Base-by-base conservation (phyloP, 306 rosid genomes). In the Dicorynia guianensis region DNA sequence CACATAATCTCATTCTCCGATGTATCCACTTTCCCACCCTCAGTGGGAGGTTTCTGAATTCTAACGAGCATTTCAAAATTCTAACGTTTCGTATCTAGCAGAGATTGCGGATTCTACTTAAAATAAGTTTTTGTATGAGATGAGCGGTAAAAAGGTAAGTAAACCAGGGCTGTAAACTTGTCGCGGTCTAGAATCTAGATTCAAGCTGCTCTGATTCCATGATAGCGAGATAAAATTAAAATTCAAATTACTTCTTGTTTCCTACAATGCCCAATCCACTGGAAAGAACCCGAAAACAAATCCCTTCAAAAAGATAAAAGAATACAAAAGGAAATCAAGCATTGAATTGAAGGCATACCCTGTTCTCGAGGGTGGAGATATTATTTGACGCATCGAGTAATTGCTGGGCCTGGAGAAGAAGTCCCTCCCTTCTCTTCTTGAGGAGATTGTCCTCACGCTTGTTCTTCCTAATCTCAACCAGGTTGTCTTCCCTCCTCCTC, bases 381-480 rank as follows among this genome's bases (percentile, higher is more conserved):
- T 54, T 59, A 55, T 11, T 82, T 9, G 82, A 15, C 10, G 79
- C 82, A 80, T 87, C 89, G 35, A 78, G 80, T 54, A 72, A 61
- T 58, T 80, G 91, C 75, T 76, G 84, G 40, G 89, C 25, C 38
- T 49, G 85, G 52, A 72, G 68, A 69, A 76, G 60, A 67, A 85
- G 75, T 3, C 89, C 91, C 0, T 87, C 91, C 36, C 89, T 80
- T 52, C 91, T 71, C 85, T 87, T 87, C 86, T 87, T 87, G 19
- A 78, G 79, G 40, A 90, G 82, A 48, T 15, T 88, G 30, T 88
- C 89, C 69, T 86, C 87, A 7, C 91, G 91, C 73, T 88, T 86
- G 82, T 74, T 86, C 84, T 90, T 90, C 84, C 96, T 86, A 83
- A 88, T 90, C 87, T 82, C 84, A 7, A 87, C 84, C 66, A 89